phyloP scores from a whole-genome alignment of 192 early-diverging fungal species.

The Diversispora epigaea region DNA sequence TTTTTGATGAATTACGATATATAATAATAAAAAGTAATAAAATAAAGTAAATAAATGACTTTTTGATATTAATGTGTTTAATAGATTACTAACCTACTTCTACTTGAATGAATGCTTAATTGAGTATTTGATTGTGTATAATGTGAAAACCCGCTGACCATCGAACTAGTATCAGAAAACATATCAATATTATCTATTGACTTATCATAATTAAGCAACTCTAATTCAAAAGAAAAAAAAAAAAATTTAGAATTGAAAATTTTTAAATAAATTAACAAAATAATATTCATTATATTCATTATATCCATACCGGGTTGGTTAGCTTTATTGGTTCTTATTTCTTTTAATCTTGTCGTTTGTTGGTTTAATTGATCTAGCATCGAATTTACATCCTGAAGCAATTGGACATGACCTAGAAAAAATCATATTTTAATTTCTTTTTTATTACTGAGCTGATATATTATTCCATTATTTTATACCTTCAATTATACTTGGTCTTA shows the following conservation, averaged over 20 bases:
- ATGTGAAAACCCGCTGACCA: constrained; percentile 84
- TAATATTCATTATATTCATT: background rate
- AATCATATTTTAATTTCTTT: background rate
- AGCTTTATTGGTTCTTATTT: constrained; percentile 40
- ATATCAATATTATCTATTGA: constrained; percentile 86
- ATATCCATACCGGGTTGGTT: constrained; percentile 10
- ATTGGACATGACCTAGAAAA: constrained; percentile 44
- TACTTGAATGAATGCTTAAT: constrained; percentile 54
- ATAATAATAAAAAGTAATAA: too few species aligned
- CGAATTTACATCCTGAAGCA: constrained; percentile 65
- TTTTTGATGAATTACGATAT: too few species aligned
- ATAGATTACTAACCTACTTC: constrained; percentile 29
- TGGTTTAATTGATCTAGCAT: constrained; percentile 64
- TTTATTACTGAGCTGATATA: background rate
- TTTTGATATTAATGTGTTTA: background rate
- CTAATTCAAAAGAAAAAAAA: background rate
- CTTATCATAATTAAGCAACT: constrained; percentile 47
- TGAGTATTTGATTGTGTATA: constrained; percentile 68
- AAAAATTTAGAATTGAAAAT: background rate
- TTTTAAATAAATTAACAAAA: too few species aligned
- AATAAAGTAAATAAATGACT: too few species aligned
- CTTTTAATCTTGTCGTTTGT: constrained; percentile 56
- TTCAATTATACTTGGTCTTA: constrained; percentile 64
- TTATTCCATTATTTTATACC: constrained; percentile 39
- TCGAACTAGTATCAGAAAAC: constrained; percentile 93